A percentile compares a stretch with the other conserved stretches of the same genome.
Conservation (phyloP, 2,329 filamentous ascomycete species). For the Trichoderma sp. region DNA sequence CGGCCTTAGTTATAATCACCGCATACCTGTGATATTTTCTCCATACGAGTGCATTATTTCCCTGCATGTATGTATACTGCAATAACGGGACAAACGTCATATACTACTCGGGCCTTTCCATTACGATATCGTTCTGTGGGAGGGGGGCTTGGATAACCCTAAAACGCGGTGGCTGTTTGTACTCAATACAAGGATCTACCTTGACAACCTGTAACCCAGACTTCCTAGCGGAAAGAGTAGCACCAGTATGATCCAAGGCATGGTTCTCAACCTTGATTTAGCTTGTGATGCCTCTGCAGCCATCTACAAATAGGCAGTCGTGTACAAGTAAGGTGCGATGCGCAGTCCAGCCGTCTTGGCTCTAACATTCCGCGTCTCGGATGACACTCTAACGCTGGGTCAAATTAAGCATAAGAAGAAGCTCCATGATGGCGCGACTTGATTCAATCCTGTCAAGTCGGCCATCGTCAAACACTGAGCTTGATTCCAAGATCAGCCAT, state of each 20-base stretch:
- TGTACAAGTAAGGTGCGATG: neutral
- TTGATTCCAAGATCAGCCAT: neutral
- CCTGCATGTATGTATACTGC: neutral
- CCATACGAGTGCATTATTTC: neutral
- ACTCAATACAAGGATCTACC: neutral
- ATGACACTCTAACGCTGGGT: neutral
- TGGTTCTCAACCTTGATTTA: neutral
- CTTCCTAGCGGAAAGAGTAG: neutral
- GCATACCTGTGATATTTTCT: neutral
- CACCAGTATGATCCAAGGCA: neutral
- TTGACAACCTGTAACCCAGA: neutral
- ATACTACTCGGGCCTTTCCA: neutral
- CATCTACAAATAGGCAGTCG: neutral
- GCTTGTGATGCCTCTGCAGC: neutral
- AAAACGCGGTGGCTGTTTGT: neutral
- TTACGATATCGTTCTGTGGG: neutral
- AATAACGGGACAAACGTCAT: neutral
- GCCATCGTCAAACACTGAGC: neutral
- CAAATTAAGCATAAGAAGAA: conserved; percentile 15
- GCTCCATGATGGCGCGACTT: neutral
- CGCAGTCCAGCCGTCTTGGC: neutral
- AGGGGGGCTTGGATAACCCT: neutral
- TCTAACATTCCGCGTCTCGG: conserved; percentile 4
- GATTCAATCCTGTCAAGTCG: neutral
- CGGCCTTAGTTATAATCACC: neutral